Conservation (phyloP, 805 yeast genomes). For the Ascoidea tarda region DNA sequence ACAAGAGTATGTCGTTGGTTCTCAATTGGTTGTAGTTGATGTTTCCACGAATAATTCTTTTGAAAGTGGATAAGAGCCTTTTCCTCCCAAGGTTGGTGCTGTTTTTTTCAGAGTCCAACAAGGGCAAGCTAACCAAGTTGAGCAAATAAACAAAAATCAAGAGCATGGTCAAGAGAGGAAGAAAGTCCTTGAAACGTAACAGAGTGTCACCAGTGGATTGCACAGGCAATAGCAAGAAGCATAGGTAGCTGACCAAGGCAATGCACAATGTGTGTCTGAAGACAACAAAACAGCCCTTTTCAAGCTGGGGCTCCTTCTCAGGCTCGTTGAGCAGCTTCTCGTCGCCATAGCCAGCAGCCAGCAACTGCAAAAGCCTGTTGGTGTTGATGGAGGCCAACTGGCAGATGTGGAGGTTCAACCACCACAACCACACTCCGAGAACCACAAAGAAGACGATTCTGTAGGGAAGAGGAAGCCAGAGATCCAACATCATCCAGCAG, state of each 20-base stretch:
- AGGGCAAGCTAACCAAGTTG: slow-evolving; percentile 18
- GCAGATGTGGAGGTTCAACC: slow-evolving; percentile 25
- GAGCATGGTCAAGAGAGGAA: slow-evolving; percentile 25
- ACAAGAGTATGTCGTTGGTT: slow-evolving; percentile 66
- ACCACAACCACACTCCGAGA: slow-evolving; percentile 42
- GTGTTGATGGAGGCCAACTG: slow-evolving; percentile 14
- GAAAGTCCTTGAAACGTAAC: slow-evolving; percentile 17
- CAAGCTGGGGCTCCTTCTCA: slow-evolving; percentile 13
- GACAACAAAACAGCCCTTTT: slow-evolving; percentile 9
- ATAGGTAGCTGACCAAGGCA: slow-evolving; percentile 16
- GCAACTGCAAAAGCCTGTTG: slow-evolving; percentile 31
- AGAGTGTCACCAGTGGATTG: slow-evolving; percentile 12
- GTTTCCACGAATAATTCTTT: slow-evolving; percentile 41
- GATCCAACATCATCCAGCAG: background rate
- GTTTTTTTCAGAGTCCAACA: slow-evolving; percentile 12
- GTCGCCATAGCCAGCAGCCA: slow-evolving; percentile 23
- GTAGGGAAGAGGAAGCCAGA: slow-evolving; percentile 31
- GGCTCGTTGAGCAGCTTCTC: slow-evolving; percentile 10
- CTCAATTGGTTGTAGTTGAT: slow-evolving; percentile 42
- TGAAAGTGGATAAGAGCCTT: slow-evolving; percentile 33
- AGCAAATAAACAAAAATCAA: slow-evolving; percentile 21
- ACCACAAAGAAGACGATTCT: slow-evolving; percentile 34
- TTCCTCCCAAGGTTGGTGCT: slow-evolving; percentile 21
- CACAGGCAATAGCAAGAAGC: slow-evolving; percentile 16
- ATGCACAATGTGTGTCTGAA: slow-evolving; percentile 11